Base-by-base conservation (phyloP, 2,329 filamentous ascomycete genomes). In the Hansfordia pulvinata region DNA sequence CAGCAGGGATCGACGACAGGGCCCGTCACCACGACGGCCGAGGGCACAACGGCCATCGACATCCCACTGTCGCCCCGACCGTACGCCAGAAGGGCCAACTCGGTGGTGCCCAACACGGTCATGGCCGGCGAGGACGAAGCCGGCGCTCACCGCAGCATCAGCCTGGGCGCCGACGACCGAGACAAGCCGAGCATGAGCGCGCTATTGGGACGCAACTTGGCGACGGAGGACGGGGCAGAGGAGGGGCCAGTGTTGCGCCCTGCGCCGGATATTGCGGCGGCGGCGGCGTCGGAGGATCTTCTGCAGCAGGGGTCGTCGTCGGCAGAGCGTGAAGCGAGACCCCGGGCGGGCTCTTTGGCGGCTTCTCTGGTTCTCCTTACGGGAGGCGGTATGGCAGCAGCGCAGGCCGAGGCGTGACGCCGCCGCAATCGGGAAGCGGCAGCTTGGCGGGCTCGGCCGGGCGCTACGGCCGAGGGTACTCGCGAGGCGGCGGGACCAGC, bases 61-160 rank as follows among this genome's bases (percentile, higher is more conserved):
- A 84, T 84, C 21, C 78, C 78, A 1, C 59, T 76, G 2, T 83
- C 77, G 1, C 79, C 79, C 4, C 64, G 76, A 26, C 58, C 69
- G 17, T 59, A 56, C 17, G 61, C 59, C 23, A 59, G 78, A 28
- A 60, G 76, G n/a, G 72, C 76, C 2, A 81, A 73, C 47, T 82
- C 77, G 3, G 75, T 72, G 6, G 74, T 69, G 3, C 73, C 77
- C 36, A 70, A 76, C 39, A 65, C 69, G 24, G 61, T 71, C 18
- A 52, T 58, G 8, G 34, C 61, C 15, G 50, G 49, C 8, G 65
- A 74, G 14, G 64, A 76, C 3, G 76, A 77, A 6, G 69, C 76
- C 6, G 52, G 58, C 1, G 61, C 60, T 11, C 62, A 79, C 38
- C 69, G 75, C 17, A 80, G 76, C 39, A 66, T 78, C 17, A 82